Base-by-base conservation (phyloP, 2,329 filamentous ascomycete species). In the Arthrobotrys sinensis region DNA sequence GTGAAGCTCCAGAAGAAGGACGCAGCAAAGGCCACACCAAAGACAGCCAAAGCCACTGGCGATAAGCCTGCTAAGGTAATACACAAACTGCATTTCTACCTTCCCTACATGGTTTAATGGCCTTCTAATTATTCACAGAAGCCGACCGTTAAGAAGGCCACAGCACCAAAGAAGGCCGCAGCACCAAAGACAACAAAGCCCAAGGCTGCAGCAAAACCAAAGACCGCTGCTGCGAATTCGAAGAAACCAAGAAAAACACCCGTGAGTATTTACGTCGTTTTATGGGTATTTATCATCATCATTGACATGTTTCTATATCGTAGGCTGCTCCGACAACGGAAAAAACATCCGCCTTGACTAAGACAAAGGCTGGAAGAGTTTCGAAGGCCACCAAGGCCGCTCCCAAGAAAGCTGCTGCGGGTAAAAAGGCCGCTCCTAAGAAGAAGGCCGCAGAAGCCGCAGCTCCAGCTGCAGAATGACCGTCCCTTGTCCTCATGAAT, bases 1-100 rank as follows among this genome's bases (percentile, higher is more conserved):
- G 76, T 79, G 0, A 79, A 79, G 46, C 69, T 79, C 11, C 63
- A 75, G 57, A 79, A 79, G 76, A 79, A 79, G 50, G 68, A 75
- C 36, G 53, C 76, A 7, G 40, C 76, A 5, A 79, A 75, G 46
- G 14, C 75, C 6, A 40, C 76, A 2, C 14, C 63, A 1, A 79
- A 79, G 48, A 24, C 72, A 1, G 14, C 72, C 1, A 76, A 76
- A 36, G 46, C 65, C 4, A 36, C 60, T 12, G 50, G 62, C 16
- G 76, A 79, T 6, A 75, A 79, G 46, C 66, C 65, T 50, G 70
- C 55, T 1, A 79, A 73, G 69, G 62, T 68, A 57, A 16, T 12
- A 19, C 32, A 14, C n/a, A n/a, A n/a, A n/a, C n/a, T 12, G 1
- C 7, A 11, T 5, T 10, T 46, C n/a, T 40, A 12, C 38, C 40